Evolutionary conservation across 495 filamentous ascomycete genomes (phyloP).

Genomic region (Talaromyces ruber): DNA sequence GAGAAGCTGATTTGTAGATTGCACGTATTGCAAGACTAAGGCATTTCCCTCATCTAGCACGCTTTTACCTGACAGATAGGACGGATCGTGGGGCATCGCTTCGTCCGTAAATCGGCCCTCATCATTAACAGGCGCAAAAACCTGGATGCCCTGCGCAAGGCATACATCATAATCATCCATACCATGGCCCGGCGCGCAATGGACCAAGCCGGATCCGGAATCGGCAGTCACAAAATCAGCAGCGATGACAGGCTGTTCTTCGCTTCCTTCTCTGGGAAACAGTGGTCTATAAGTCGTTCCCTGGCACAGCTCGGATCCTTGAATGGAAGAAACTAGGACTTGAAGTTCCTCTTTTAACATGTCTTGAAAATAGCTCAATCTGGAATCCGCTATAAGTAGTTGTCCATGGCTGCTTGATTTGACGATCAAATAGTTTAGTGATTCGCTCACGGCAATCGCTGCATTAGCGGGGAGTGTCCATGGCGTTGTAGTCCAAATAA

Average conservation of each 20-base stretch:
- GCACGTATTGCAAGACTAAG: constrained; percentile 59
- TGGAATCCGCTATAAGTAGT: constrained; percentile 57
- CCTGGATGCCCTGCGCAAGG: constrained; percentile 50
- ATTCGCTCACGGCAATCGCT: constrained; percentile 70
- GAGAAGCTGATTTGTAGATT: constrained; percentile 47
- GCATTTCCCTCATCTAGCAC: constrained; percentile 58
- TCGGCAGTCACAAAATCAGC: constrained; percentile 80
- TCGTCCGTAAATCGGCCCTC: constrained; percentile 68
- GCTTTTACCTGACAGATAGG: constrained; percentile 47
- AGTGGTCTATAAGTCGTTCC: constrained; percentile 57
- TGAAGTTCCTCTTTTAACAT: constrained; percentile 33
- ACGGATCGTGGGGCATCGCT: constrained; percentile 59
- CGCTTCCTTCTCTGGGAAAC: constrained; percentile 42
- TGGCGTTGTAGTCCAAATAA: constrained; percentile 96
- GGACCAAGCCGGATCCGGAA: constrained; percentile 87
- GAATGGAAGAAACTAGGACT: constrained; percentile 47
- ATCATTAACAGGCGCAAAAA: constrained; percentile 74
- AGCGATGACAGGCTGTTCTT: constrained; percentile 59
- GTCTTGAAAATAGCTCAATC: constrained; percentile 46
- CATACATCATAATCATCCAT: constrained; percentile 94
- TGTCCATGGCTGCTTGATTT: constrained; percentile 43
- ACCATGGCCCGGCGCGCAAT: constrained; percentile 89
- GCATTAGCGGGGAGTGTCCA: constrained; percentile 95
- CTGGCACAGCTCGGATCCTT: constrained; percentile 56
- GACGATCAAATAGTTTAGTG: constrained; percentile 66